phyloP scores from a whole-genome alignment of 345 rosid genomes.

The Acer negundo region DNA sequence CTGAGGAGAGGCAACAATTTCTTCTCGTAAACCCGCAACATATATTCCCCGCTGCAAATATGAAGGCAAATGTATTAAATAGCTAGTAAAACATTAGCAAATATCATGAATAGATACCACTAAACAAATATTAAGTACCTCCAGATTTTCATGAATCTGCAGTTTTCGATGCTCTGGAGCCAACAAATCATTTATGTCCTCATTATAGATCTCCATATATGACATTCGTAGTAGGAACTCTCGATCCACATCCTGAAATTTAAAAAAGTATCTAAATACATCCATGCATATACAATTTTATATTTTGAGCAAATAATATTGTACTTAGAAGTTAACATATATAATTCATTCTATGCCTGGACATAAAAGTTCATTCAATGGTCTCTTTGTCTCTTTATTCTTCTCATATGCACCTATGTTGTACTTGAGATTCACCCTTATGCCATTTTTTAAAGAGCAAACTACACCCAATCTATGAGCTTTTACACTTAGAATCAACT shows the following conservation, averaged over 20 bases:
- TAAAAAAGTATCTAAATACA: constrained; percentile 11
- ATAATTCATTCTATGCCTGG: neutral
- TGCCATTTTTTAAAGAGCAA: neutral
- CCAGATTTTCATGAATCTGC: constrained; percentile 89
- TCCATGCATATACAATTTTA: neutral
- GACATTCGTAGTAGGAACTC: constrained; percentile 97
- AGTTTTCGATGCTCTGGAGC: constrained; percentile 93
- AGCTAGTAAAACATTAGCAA: neutral
- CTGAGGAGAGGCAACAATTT: constrained; percentile 86
- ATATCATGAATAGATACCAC: neutral
- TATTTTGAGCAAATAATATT: neutral
- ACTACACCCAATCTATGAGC: no score
- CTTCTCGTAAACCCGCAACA: constrained; percentile 96
- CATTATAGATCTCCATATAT: constrained; percentile 92
- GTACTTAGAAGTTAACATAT: neutral
- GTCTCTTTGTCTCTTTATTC: neutral
- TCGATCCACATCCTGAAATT: constrained; percentile 58
- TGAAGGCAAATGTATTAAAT: constrained; percentile 20
- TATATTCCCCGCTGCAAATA: constrained; percentile 74
- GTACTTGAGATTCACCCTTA: neutral
- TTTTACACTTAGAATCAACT: no score
- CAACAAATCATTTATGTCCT: constrained; percentile 86
- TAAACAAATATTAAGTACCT: constrained; percentile 43
- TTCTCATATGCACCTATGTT: neutral
- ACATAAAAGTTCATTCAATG: neutral